These are phyloP conservation scores for Saksenaea vasiformis DNA, from an alignment of 371 early-diverging fungal genomes.

Conservation along the genomic window DNA sequence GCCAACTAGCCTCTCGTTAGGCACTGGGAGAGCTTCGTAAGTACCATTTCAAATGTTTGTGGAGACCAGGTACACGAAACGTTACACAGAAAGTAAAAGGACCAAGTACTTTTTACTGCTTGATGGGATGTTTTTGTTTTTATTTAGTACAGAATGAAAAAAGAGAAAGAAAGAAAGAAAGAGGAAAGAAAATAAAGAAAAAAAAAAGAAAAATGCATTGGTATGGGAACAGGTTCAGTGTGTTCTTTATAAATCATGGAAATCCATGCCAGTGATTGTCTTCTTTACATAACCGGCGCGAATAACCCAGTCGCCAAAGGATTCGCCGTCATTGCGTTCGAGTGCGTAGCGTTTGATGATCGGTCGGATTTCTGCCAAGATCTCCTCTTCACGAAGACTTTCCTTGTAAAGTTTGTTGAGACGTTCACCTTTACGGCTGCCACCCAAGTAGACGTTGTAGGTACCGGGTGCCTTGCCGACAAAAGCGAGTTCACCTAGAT, in stretches of 20 bases:
- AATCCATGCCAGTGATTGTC: slow-evolving; percentile 74
- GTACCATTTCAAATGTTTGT: too few relatives aligned
- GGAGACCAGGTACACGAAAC: too few relatives aligned
- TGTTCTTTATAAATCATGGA: slow-evolving; percentile 65
- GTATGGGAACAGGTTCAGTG: neutral
- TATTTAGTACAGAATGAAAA: slow-evolving; percentile 7
- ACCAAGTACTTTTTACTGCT: too few relatives aligned
- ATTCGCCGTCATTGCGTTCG: slow-evolving; percentile 74
- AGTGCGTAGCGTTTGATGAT: slow-evolving; percentile 80
- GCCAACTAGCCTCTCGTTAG: too few relatives aligned
- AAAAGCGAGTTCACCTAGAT: slow-evolving; percentile 91
- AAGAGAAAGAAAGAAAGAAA: slow-evolving; percentile 1
- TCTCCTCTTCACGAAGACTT: slow-evolving; percentile 84
- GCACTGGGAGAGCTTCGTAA: too few relatives aligned
- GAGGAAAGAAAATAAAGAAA: neutral
- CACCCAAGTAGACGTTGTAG: slow-evolving; percentile 95
- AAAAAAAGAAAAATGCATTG: neutral
- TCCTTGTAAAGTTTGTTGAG: slow-evolving; percentile 90
- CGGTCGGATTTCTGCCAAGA: slow-evolving; percentile 72
- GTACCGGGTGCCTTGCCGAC: slow-evolving; percentile 94
- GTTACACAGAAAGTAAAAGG: too few relatives aligned
- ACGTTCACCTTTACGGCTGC: slow-evolving; percentile 83
- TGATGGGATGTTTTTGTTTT: too few relatives aligned
- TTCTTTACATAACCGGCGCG: slow-evolving; percentile 85
- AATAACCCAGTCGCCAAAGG: slow-evolving; percentile 94